Evolutionary conservation across 768 basidiomycete species (phyloP), one percentile per base, ranked within the genome.

Genomic region (Boletus subparvulus): DNA sequence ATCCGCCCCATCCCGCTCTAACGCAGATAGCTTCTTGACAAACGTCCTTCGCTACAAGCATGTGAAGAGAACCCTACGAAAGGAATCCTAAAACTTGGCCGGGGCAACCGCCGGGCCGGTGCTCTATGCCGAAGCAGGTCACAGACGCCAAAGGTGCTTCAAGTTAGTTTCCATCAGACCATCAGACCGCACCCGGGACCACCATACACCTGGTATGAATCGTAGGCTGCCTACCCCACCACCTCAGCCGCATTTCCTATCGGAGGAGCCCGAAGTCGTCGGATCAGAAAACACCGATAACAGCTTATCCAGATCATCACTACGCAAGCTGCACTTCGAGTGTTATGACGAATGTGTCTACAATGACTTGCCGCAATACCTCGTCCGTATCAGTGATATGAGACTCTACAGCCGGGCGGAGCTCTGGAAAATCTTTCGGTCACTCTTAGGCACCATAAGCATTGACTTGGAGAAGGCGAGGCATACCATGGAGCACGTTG

Each of bases 281-380:
- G 19, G 4, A 42, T 52, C 50, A 14, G 24, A 47, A 8, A 19
- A 39, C 1, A 32, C 8, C 33, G 52, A 54, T 21, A 14, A 17
- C 33, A 1, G 5, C 32, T 19, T 46, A n/a, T 46, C 58, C n/a
- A 35, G 1, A 9, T 47, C 47, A 2, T 50, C 48, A 0, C 46
- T 60, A 12, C 24, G 6, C 8, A 39, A 35, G 13, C 24, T 52
- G 13, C 54, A 32, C 46, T 33, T 61, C 33, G 39, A 52, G 8
- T 61, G 47, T 11, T 60, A 16, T 3, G 56, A 51, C 37, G 54
- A 55, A 48, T 53, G 41, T 14, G 8, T 49, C 55, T 55, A 42
- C 53, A 65, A 61, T 5, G 54, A 60, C 21, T 9, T 61, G 0
- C 63, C 63, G 4, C 64, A 56, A 42, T 60, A 61, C 48, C 55